phyloP scores from a whole-genome alignment of 129 eudicot genomes.

The Tagetes erecta region DNA sequence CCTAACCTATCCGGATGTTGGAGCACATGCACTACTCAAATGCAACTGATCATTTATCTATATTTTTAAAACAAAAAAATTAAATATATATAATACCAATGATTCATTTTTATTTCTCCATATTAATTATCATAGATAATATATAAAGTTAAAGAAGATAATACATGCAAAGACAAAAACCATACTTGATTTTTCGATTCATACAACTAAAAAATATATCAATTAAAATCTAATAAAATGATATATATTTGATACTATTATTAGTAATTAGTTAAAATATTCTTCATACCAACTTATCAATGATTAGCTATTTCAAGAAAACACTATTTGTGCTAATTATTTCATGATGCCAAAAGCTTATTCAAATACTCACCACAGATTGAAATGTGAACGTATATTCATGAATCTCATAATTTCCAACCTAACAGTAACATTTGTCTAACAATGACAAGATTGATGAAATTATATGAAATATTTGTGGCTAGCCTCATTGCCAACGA shows the following conservation, averaged over 20 bases:
- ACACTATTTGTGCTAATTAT: constrained; percentile 17
- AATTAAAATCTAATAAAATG: background rate
- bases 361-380: constrained; percentile 34
- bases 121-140: no score
- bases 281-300: background rate
- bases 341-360: constrained; percentile 19
- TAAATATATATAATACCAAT: no score
- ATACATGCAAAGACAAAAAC: constrained; percentile 2
- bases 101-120: no score
- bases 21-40: no score
- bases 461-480: constrained; percentile 8
- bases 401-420: constrained; percentile 7
- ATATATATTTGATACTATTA: background rate
- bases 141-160: constrained; percentile 10
- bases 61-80: no score
- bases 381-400: constrained; percentile 12
- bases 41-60: no score
- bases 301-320: constrained; percentile 16
- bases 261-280: constrained; percentile 7
- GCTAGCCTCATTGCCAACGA: background rate
- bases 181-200: constrained; percentile 22
- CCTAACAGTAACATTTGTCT: constrained; percentile 27
- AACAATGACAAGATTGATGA: constrained; percentile 32
- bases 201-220: background rate
- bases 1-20: no score